phyloP scores from a whole-genome alignment of 257 asterid species.

The Nemophila menziesii region DNA sequence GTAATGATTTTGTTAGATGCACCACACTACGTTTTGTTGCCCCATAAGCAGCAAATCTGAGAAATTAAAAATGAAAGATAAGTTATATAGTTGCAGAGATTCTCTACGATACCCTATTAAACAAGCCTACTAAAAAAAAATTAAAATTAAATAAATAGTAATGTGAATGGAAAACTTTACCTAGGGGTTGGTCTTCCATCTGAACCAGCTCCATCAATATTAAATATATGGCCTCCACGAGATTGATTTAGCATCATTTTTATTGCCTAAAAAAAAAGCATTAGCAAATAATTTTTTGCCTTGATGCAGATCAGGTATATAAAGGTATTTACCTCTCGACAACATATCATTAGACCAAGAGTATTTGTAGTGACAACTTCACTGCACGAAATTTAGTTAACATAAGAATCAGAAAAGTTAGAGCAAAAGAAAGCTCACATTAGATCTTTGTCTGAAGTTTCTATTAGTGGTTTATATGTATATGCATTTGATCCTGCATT shows the following conservation, averaged over 20 bases:
- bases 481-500: slow-evolving; percentile 99
- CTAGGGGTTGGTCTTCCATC: slow-evolving; percentile 99
- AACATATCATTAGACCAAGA: slow-evolving; percentile 90
- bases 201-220: slow-evolving; percentile 96
- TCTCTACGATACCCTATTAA: neutral
- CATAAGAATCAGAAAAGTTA: slow-evolving; percentile 4
- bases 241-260: slow-evolving; percentile 77
- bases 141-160: neutral
- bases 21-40: slow-evolving; percentile 98
- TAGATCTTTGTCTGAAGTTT: slow-evolving; percentile 91
- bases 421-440: slow-evolving; percentile 32
- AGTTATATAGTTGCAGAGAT: neutral
- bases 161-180: slow-evolving; percentile 20
- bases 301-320: slow-evolving; percentile 8
- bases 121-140: neutral
- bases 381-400: slow-evolving; percentile 34
- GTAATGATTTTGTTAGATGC: slow-evolving; percentile 91
- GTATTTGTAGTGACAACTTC: slow-evolving; percentile 91
- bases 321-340: slow-evolving; percentile 71
- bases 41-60: slow-evolving; percentile 96
- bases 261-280: slow-evolving; percentile 51
- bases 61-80: slow-evolving; percentile 3
- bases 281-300: slow-evolving; percentile 20
- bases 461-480: slow-evolving; percentile 72
- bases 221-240: slow-evolving; percentile 91